Evolutionary conservation across 2,329 filamentous ascomycete genomes (phyloP).

Genomic region (Microsporum audouinii): DNA sequence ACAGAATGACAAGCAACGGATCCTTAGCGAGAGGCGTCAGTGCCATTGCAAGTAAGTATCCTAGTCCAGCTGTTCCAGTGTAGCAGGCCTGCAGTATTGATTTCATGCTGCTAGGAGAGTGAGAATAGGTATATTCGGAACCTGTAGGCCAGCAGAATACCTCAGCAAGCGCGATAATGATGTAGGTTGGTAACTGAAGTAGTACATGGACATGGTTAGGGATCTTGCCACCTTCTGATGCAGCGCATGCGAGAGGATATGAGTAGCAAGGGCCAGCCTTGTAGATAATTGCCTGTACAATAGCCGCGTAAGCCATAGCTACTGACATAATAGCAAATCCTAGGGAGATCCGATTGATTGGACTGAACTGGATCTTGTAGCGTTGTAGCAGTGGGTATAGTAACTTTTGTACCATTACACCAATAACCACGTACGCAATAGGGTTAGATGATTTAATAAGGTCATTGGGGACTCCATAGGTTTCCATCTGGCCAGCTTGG

Average conservation of each 20-base stretch:
- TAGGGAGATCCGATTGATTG: slow-evolving; percentile 44
- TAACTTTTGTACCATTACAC: slow-evolving; percentile 37
- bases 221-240: background rate
- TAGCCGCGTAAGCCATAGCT: slow-evolving; percentile 46
- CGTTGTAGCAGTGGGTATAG: slow-evolving; percentile 48
- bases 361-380: slow-evolving; percentile 43
- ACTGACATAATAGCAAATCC: slow-evolving; percentile 45
- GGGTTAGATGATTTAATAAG: slow-evolving; percentile 49
- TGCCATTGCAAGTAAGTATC: slow-evolving; percentile 11
- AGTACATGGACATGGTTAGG: slow-evolving; percentile 9
- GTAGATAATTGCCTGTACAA: slow-evolving; percentile 51
- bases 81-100: slow-evolving; percentile 18
- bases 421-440: slow-evolving; percentile 47
- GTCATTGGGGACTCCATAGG: slow-evolving; percentile 47
- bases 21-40: slow-evolving; percentile 11
- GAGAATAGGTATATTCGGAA: slow-evolving; percentile 59
- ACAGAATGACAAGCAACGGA: slow-evolving; percentile 12
- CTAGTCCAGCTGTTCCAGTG: slow-evolving; percentile 14
- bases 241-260: slow-evolving; percentile 2
- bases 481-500: slow-evolving; percentile 47
- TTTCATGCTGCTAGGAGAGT: slow-evolving; percentile 42
- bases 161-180: slow-evolving; percentile 20
- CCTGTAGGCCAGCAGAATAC: slow-evolving; percentile 38
- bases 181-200: slow-evolving; percentile 12
- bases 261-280: slow-evolving; percentile 8